Evolutionary conservation across 768 basidiomycete species (phyloP).

Genomic region (Baorangia bicolor): DNA sequence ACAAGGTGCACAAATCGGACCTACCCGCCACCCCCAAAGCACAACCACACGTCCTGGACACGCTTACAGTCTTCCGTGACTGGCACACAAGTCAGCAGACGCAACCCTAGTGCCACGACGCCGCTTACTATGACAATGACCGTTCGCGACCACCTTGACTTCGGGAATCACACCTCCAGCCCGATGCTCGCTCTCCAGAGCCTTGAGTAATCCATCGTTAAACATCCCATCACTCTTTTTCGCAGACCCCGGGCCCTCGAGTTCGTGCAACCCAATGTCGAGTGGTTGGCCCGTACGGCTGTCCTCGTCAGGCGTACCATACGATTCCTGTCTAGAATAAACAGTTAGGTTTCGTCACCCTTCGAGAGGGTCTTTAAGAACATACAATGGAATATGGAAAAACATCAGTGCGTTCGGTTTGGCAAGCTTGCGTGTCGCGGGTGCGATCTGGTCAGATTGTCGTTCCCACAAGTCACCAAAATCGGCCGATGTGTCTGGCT

Average conservation of each 20-base stretch:
- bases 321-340: conserved; percentile 66
- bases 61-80: conserved; percentile 90
- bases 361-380: neutral
- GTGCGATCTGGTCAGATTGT: conserved; percentile 58
- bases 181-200: conserved; percentile 67
- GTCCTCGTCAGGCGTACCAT: conserved; percentile 65
- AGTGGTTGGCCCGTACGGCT: conserved; percentile 57
- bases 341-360: neutral
- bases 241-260: conserved; percentile 60
- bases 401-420: conserved; percentile 98
- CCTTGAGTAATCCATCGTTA: conserved; percentile 71
- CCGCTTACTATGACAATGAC: conserved; percentile 79
- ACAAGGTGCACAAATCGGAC: conserved; percentile 20
- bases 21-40: conserved; percentile 85
- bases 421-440: conserved; percentile 56
- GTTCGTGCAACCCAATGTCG: conserved; percentile 63
- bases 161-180: conserved; percentile 52
- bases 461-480: conserved; percentile 62
- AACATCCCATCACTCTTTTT: conserved; percentile 82
- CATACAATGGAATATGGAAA: conserved; percentile 94
- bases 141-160: conserved; percentile 87
- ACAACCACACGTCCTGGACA: conserved; percentile 85
- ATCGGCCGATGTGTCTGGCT: conserved; percentile 59
- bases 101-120: neutral
- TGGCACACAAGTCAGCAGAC: conserved; percentile 30